phyloP scores from a whole-genome alignment of 495 filamentous ascomycete species.

The Physcia stellaris region DNA sequence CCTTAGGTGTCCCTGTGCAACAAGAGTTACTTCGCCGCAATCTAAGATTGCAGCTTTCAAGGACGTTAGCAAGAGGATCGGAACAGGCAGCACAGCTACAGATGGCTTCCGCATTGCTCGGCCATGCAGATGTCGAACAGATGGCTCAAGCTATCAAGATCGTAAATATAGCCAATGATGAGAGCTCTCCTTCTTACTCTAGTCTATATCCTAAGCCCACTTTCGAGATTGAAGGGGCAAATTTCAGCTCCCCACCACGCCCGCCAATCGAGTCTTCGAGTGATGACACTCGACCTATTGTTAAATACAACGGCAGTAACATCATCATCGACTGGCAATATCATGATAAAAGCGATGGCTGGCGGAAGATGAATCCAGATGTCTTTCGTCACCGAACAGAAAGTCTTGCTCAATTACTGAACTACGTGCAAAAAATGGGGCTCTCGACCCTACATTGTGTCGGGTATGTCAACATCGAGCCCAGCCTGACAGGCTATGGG shows the following conservation, averaged over 20 bases:
- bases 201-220: slow-evolving; percentile 9
- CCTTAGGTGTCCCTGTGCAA: too few relatives aligned
- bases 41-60: slow-evolving; percentile 6
- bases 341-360: slow-evolving; percentile 13
- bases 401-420: slow-evolving; percentile 14
- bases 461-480: slow-evolving; percentile 11
- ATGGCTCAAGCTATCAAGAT: slow-evolving; percentile 8
- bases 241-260: slow-evolving; percentile 7
- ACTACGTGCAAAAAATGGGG: slow-evolving; percentile 12
- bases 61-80: too few relatives aligned
- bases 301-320: slow-evolving; percentile 8
- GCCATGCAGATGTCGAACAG: slow-evolving; percentile 10
- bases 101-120: slow-evolving; percentile 9
- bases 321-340: slow-evolving; percentile 17
- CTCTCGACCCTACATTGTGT: slow-evolving; percentile 16
- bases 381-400: slow-evolving; percentile 13
- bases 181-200: not conserved
- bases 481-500: slow-evolving; percentile 12
- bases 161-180: slow-evolving; percentile 6
- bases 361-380: slow-evolving; percentile 10
- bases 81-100: slow-evolving; percentile 5
- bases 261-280: too few relatives aligned
- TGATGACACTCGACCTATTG: slow-evolving; percentile 12
- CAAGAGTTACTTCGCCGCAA: slow-evolving; percentile 10
- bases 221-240: slow-evolving; percentile 9